Evolutionary conservation across 176 grass and related monocot genomes (phyloP).

Genomic region (Coix lacrymajobi): DNA sequence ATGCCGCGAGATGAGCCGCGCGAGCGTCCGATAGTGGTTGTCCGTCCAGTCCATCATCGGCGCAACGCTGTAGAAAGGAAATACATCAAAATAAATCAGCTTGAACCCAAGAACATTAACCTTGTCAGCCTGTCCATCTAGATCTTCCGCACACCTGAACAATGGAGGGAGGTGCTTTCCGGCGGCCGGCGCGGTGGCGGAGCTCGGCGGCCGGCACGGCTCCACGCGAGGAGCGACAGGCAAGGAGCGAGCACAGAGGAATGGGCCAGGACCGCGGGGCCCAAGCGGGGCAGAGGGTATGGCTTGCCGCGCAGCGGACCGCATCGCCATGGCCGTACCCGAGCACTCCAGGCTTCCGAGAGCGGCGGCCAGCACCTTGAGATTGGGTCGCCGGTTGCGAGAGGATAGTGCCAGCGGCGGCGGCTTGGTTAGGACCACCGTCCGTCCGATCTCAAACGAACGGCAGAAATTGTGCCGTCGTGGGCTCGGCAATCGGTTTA

Average conservation of each 20-base stretch:
- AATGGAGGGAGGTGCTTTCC: constrained; percentile 45
- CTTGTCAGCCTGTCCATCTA: not conserved
- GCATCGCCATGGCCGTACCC: constrained; percentile 25
- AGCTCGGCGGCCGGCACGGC: constrained; percentile 24
- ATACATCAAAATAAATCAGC: constrained; percentile 17
- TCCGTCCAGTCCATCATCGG: constrained; percentile 99
- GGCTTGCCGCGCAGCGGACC: constrained; percentile 22
- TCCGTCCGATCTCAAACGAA: not conserved
- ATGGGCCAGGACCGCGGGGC: not conserved
- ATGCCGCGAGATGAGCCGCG: constrained; percentile 80
- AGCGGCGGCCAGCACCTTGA: not conserved
- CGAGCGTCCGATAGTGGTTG: constrained; percentile 84
- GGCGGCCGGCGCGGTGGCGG: not conserved
- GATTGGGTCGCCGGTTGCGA: not conserved
- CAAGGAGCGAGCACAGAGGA: not conserved
- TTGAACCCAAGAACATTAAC: not conserved
- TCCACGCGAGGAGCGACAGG: not conserved
- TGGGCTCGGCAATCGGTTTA: too few species aligned
- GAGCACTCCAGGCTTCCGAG: not conserved
- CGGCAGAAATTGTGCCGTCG: not conserved
- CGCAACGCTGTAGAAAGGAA: constrained; percentile 50
- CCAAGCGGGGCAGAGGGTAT: constrained; percentile 4
- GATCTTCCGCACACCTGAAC: constrained; percentile 48
- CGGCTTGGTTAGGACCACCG: not conserved
- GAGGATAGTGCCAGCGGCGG: not conserved